Conservation (phyloP, 148 eudicot genomes). For the Cornus florida region DNA sequence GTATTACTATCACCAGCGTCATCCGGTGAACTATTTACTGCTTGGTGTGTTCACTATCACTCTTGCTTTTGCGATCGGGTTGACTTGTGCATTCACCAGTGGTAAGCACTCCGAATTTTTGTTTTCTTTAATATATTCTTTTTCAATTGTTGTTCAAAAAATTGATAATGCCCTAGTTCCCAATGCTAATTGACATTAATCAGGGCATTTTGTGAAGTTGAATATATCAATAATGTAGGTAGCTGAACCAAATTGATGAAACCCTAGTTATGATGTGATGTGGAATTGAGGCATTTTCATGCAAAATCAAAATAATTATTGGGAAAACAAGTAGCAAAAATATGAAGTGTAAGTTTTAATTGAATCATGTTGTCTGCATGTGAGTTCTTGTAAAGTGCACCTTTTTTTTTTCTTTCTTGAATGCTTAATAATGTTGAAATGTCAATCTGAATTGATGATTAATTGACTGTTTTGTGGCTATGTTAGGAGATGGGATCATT, state of each 20-base stretch:
- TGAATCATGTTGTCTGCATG: too few relatives aligned
- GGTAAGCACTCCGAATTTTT: slow-evolving; percentile 26
- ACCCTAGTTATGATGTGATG: not conserved
- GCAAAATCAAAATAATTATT: too few relatives aligned
- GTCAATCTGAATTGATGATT: too few relatives aligned
- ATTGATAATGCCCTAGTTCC: not conserved
- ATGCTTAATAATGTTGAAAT: too few relatives aligned
- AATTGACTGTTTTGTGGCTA: too few relatives aligned
- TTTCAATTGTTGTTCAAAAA: not conserved
- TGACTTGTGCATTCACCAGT: slow-evolving; percentile 54
- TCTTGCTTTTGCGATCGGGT: slow-evolving; percentile 50
- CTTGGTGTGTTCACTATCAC: slow-evolving; percentile 49
- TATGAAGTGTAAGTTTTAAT: too few relatives aligned
- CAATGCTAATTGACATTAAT: too few relatives aligned
- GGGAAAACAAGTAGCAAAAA: too few relatives aligned
- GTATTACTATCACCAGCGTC: slow-evolving; percentile 43
- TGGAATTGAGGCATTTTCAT: not conserved
- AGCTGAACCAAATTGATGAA: not conserved
- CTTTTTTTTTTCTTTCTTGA: too few relatives aligned
- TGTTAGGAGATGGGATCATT: too few relatives aligned
- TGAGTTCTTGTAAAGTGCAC: too few relatives aligned
- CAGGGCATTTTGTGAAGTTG: not conserved
- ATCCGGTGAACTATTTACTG: slow-evolving; percentile 53
- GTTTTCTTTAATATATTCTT: not conserved
- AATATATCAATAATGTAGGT: not conserved